Conservation (phyloP, 352 stramenopile genomes). For the Phytopythium oedochilum region DNA sequence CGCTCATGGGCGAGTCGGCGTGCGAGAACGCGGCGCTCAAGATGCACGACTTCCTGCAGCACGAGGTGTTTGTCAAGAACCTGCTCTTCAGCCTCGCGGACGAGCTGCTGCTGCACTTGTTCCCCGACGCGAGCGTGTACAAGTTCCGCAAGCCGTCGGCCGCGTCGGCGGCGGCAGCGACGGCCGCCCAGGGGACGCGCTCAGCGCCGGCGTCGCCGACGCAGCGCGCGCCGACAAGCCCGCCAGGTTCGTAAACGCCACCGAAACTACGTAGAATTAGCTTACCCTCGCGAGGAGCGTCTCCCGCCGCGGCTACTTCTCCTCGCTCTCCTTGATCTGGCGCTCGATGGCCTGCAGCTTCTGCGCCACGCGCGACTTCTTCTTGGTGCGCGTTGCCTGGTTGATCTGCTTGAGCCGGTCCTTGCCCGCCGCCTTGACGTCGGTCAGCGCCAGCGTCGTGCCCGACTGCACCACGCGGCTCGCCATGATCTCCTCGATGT, state of each 20-base stretch:
- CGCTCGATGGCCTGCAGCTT: conserved; percentile 74
- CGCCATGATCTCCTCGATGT: conserved; percentile 87
- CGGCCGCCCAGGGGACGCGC: neutral
- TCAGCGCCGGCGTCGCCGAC: conserved; percentile 3
- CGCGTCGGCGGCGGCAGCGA: neutral
- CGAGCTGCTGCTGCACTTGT: conserved; percentile 72
- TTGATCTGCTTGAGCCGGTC: conserved; percentile 87
- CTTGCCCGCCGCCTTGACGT: conserved; percentile 72
- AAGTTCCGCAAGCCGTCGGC: conserved; percentile 27
- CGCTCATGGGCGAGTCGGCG: conserved; percentile 72
- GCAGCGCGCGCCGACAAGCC: neutral
- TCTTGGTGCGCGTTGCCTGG: conserved; percentile 72
- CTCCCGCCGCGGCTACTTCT: conserved; percentile 12
- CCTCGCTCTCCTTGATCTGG: conserved; percentile 76
- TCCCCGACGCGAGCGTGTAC: conserved; percentile 55
- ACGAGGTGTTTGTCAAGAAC: conserved; percentile 87
- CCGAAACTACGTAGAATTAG: neutral
- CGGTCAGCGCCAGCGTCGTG: conserved; percentile 44
- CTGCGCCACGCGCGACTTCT: conserved; percentile 81
- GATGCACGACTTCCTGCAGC: conserved; percentile 84
- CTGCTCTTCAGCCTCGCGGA: conserved; percentile 75
- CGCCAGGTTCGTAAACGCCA: neutral
- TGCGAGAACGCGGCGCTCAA: conserved; percentile 76
- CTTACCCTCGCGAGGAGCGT: neutral
- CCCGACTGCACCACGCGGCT: conserved; percentile 74